These are phyloP conservation scores for Clitopilus hobsonii DNA, from an alignment of 768 basidiomycete species.

Conservation along the genomic window DNA sequence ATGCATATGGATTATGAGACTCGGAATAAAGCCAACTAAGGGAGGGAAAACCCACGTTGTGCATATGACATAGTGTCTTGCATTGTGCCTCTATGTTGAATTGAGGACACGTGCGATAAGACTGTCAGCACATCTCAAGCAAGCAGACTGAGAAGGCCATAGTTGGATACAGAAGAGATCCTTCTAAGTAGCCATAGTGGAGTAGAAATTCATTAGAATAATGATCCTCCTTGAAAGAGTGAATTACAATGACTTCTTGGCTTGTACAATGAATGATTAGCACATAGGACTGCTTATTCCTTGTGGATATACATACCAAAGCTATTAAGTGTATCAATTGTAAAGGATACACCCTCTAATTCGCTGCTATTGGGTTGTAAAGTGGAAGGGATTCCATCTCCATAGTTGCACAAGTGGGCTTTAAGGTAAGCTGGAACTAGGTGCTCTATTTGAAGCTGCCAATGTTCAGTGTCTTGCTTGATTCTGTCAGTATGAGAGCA, in stretches of 20 bases:
- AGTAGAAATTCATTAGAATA: slow-evolving; percentile 8
- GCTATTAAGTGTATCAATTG: no score
- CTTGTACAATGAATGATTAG: not conserved
- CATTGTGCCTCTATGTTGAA: slow-evolving; percentile 9
- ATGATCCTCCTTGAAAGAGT: not conserved
- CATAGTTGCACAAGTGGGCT: no score
- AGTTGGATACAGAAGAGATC: slow-evolving; percentile 7
- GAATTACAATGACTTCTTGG: not conserved
- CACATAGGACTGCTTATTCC: no score
- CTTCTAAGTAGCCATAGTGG: slow-evolving; percentile 6
- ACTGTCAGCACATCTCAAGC: slow-evolving; percentile 4
- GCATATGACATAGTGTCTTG: slow-evolving; percentile 8
- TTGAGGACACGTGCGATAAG: slow-evolving; percentile 7
- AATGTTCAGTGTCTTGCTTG: no score
- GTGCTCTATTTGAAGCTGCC: no score
- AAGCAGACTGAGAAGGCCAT: slow-evolving; percentile 4
- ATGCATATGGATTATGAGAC: not conserved
- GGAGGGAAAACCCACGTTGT: slow-evolving; percentile 4
- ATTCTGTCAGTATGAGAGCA: no score
- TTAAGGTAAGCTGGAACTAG: no score
- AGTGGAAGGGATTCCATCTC: no score
- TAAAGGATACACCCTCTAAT: no score
- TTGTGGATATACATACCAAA: no score
- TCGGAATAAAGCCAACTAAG: not conserved
- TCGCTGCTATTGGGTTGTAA: no score